Percentiles rank a stretch among this genome's conserved stretches.
Conservation (phyloP, 495 filamentous ascomycete genomes). For the Neurospora tetrasperma region DNA sequence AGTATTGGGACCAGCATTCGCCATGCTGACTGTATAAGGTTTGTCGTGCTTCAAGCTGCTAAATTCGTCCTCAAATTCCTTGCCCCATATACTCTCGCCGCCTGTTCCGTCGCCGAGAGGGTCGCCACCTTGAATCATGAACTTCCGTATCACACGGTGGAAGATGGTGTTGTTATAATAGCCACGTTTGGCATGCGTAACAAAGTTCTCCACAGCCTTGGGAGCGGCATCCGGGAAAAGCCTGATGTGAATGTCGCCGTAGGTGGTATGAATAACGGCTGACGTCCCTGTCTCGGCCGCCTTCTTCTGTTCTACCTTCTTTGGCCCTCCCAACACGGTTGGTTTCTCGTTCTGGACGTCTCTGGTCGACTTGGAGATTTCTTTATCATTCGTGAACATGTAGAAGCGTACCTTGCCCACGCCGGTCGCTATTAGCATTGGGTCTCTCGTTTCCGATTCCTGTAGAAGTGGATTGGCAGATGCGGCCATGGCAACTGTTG, state of each 20-base stretch:
- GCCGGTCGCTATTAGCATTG: slow-evolving; percentile 76
- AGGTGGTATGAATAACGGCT: slow-evolving; percentile 83
- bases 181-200: slow-evolving; percentile 73
- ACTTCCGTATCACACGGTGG: slow-evolving; percentile 93
- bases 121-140: slow-evolving; percentile 96
- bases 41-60: slow-evolving; percentile 87
- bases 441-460: slow-evolving; percentile 85
- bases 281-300: slow-evolving; percentile 59
- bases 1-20: slow-evolving; percentile 82
- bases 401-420: slow-evolving; percentile 91
- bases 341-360: slow-evolving; percentile 96
- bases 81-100: slow-evolving; percentile 94
- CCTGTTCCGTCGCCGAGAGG: slow-evolving; percentile 92
- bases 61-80: slow-evolving; percentile 93
- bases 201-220: slow-evolving; percentile 97
- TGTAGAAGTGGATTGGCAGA: slow-evolving; percentile 85
- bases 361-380: slow-evolving; percentile 72
- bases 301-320: slow-evolving; percentile 44
- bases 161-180: slow-evolving; percentile 98
- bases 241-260: slow-evolving; percentile 90
- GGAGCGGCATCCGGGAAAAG: slow-evolving; percentile 90
- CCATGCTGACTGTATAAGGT: slow-evolving; percentile 93
- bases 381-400: slow-evolving; percentile 88
- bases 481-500: slow-evolving; percentile 97
- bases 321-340: slow-evolving; percentile 32